Percentiles rank a stretch among this genome's conserved stretches.
These are phyloP conservation scores for Apocynum venetum DNA, from an alignment of 257 asterid species.

Conservation along the genomic window DNA sequence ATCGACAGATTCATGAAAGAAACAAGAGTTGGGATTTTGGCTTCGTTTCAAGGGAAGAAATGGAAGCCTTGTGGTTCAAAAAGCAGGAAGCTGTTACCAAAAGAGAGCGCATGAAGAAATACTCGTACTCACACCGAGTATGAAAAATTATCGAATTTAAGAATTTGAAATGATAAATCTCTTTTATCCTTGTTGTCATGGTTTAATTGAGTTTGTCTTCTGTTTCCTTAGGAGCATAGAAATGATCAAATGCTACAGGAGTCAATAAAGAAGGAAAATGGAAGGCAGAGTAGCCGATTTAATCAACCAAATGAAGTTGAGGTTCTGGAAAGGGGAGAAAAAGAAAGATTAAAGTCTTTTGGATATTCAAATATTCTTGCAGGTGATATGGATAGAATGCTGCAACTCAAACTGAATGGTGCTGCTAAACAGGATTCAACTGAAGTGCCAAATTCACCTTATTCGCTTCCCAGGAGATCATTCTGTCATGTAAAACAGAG, in stretches of 20 bases:
- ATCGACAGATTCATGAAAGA: conserved; percentile 39
- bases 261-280: conserved; percentile 38
- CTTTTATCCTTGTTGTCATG: neutral
- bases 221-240: conserved; percentile 49
- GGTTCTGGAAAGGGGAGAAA: conserved; percentile 24
- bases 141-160: neutral
- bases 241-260: conserved; percentile 43
- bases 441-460: conserved; percentile 45
- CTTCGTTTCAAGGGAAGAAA: conserved; percentile 43
- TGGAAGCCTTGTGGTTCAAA: conserved; percentile 48
- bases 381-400: conserved; percentile 25
- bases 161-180: neutral
- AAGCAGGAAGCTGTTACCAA: conserved; percentile 59
- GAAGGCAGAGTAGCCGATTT: conserved; percentile 35
- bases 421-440: conserved; percentile 29
- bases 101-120: conserved; percentile 72
- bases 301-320: conserved; percentile 34
- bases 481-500: conserved; percentile 51
- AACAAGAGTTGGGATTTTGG: conserved; percentile 58
- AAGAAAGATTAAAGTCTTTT: conserved; percentile 32
- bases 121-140: conserved; percentile 77
- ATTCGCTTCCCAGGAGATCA: conserved; percentile 64
- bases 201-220: neutral
- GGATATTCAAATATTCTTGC: conserved; percentile 31
- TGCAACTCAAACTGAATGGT: conserved; percentile 34